Percentiles rank a stretch among this genome's conserved stretches.
Conservation (phyloP, 192 early-diverging fungal genomes). For the Backusella macrospora region DNA sequence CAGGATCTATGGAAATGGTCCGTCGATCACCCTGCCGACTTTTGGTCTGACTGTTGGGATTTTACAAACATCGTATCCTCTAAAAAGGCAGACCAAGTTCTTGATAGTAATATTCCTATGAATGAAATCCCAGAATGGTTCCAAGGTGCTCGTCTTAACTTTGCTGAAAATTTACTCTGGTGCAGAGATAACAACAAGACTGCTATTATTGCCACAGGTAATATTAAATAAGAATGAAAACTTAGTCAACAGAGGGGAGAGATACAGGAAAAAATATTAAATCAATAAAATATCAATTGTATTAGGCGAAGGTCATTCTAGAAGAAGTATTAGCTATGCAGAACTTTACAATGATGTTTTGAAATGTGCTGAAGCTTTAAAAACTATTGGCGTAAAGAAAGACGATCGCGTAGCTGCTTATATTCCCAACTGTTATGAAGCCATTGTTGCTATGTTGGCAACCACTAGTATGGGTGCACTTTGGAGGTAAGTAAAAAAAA, state of each 20-base stretch:
- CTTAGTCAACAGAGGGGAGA: neutral
- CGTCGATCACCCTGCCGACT: slow-evolving; percentile 67
- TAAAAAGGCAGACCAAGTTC: slow-evolving; percentile 44
- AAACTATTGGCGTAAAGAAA: slow-evolving; percentile 63
- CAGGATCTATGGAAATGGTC: slow-evolving; percentile 86
- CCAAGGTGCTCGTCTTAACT: slow-evolving; percentile 80
- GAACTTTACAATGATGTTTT: slow-evolving; percentile 75
- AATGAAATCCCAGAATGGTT: slow-evolving; percentile 93
- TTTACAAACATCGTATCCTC: slow-evolving; percentile 64
- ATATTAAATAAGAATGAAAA: neutral
- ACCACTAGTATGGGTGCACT: slow-evolving; percentile 84
- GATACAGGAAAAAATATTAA: neutral
- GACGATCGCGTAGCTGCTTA: slow-evolving; percentile 91
- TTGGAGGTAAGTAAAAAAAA: slow-evolving; percentile 62
- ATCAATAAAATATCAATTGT: neutral
- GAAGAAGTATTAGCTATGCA: slow-evolving; percentile 61
- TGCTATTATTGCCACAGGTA: slow-evolving; percentile 60
- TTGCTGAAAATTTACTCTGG: slow-evolving; percentile 86
- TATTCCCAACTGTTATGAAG: slow-evolving; percentile 84
- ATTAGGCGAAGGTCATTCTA: slow-evolving; percentile 49
- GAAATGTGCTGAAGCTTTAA: slow-evolving; percentile 72
- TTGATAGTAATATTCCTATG: slow-evolving; percentile 78
- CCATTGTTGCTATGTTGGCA: slow-evolving; percentile 80
- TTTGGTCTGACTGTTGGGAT: slow-evolving; percentile 91
- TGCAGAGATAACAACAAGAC: slow-evolving; percentile 48